Evolutionary conservation across 2,329 filamentous ascomycete genomes (phyloP), one percentile per base, ranked within the genome.

Genomic region (Trichoderma afroharzianum): DNA sequence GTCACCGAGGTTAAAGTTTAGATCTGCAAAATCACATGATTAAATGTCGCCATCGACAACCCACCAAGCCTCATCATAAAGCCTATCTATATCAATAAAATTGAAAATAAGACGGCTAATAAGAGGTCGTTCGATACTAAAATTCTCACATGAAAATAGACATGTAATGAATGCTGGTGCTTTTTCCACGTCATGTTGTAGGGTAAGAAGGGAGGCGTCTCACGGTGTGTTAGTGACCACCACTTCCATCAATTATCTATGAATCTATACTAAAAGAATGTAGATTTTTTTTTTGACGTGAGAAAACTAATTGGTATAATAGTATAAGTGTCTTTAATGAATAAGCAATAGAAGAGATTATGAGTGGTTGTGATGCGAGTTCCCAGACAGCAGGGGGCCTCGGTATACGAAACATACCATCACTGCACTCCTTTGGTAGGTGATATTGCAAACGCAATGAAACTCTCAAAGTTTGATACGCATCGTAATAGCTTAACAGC

Each of bases 1-100:
- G 21, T 55, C 68, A 12, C 47, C 36, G 68, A 70, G 59, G 58
- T 53, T 63, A 33, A 14, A 30, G 11, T 9, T 63, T 63, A 12
- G 59, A 39, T 62, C 32, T 36, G 32, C 47, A 43, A 63, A 61
- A 70, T 70, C 68, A 70, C 68, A 70, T 70, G 68, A 70, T 70
- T 70, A 0, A 6, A 63, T 63, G 39, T 61, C 67, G 67, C 67
- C 39, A 69, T 69, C 39, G 57, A 30, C 14, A 28, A 47, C n/a
- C 21, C 12, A 26, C 9, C 21, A 21, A 50, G 4, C 14, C 15
- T 26, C 28, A 28, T 24, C 12, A 24, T 7, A 15, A n/a, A 59
- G 4, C 7, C 9, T n/a, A 15, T 11, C 9, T n/a, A 15, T 11
- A 59, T 33, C 2, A 15, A 15, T 4, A 26, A 6, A 24, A 21